These are phyloP conservation scores for Beauveria australis DNA, from an alignment of 2,329 filamentous ascomycete genomes.

Conservation along the genomic window DNA sequence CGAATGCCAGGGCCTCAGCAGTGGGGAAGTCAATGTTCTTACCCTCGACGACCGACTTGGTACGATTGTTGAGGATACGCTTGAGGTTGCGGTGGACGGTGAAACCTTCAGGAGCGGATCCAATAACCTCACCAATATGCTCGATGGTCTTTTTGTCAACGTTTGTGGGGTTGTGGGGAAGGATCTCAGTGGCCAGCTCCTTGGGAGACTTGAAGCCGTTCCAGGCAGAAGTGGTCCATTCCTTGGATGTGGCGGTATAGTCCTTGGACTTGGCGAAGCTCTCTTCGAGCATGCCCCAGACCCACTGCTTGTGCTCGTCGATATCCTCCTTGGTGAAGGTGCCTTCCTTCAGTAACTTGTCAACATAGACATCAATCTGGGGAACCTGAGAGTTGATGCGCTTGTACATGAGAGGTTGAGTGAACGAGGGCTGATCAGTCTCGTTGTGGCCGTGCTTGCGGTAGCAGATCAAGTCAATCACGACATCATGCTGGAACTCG, in stretches of 20 bases:
- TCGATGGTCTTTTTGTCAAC: slow-evolving; percentile 66
- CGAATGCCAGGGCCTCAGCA: slow-evolving; percentile 91
- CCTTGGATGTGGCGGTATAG: slow-evolving; percentile 91
- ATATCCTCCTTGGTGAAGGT: slow-evolving; percentile 97
- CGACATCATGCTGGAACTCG: slow-evolving; percentile 96
- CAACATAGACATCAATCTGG: slow-evolving; percentile 83
- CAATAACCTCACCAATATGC: slow-evolving; percentile 76
- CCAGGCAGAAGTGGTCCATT: slow-evolving; percentile 98
- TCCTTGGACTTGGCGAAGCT: slow-evolving; percentile 97
- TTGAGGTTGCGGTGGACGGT: slow-evolving; percentile 90
- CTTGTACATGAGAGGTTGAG: slow-evolving; percentile 99
- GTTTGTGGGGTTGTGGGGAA: slow-evolving; percentile 83
- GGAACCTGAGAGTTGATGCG: slow-evolving; percentile 77
- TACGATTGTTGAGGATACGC: slow-evolving; percentile 82
- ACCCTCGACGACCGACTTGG: slow-evolving; percentile 87
- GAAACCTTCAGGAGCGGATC: slow-evolving; percentile 74
- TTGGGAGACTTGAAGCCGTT: slow-evolving; percentile 99
- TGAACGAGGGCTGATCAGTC: slow-evolving; percentile 98
- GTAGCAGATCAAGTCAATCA: slow-evolving; percentile 98
- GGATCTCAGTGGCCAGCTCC: slow-evolving; percentile 87
- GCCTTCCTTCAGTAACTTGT: slow-evolving; percentile 83
- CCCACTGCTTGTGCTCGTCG: slow-evolving; percentile 99
- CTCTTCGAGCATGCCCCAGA: slow-evolving; percentile 98
- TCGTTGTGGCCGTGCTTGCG: slow-evolving; percentile 99
- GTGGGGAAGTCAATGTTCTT: slow-evolving; percentile 97